Evolutionary conservation across 257 asterid genomes (phyloP).

Genomic region (Plantago major): DNA sequence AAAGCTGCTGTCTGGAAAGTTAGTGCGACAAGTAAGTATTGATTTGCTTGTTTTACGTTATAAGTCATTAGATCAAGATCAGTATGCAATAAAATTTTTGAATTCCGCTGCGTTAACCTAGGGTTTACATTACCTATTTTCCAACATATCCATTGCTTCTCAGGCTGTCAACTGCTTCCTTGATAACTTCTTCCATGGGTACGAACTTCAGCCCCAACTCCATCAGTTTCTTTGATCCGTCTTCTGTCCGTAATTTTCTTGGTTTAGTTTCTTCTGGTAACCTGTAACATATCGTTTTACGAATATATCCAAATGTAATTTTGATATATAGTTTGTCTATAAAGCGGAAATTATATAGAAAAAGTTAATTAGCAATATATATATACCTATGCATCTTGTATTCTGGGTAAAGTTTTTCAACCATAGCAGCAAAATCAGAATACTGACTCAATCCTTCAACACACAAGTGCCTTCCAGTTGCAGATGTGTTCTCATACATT

Average conservation of each 20-base stretch:
- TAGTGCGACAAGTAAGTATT: no score
- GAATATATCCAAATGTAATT: not conserved
- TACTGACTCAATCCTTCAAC: constrained; percentile 69
- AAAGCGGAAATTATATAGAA: no score
- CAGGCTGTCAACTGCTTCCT: constrained; percentile 58
- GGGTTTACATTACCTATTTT: no score
- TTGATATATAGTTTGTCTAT: no score
- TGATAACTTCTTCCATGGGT: constrained; percentile 55
- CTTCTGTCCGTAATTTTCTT: constrained; percentile 42
- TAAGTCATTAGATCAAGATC: no score
- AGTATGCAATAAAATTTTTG: no score
- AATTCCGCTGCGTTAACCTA: no score
- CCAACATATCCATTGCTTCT: constrained; percentile 46
- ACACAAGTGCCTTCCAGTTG: constrained; percentile 79
- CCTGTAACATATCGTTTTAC: constrained; percentile 25
- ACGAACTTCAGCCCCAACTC: constrained; percentile 54
- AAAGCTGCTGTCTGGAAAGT: no score
- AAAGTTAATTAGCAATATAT: no score
- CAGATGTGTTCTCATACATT: constrained; percentile 62
- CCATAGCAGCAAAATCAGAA: constrained; percentile 77
- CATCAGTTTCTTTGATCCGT: constrained; percentile 48
- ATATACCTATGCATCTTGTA: constrained; percentile 61
- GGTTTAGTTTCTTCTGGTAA: constrained; percentile 44
- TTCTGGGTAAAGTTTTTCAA: constrained; percentile 69
- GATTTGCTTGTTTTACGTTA: no score